Evolutionary conservation across 805 yeast species (phyloP).

Genomic region (Yamadazyma ubonensis): DNA sequence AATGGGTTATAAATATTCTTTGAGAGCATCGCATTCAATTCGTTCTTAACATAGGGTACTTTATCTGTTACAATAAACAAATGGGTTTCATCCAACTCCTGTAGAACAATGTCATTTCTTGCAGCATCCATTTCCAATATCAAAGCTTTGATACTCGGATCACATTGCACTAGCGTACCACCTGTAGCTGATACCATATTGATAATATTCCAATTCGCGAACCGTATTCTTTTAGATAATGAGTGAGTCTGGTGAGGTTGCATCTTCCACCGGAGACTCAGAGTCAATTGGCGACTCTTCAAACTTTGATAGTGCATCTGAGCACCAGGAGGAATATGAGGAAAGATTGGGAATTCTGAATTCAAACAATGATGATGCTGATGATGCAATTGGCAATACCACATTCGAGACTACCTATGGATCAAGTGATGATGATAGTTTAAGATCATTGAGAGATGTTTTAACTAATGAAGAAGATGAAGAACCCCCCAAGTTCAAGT

Average conservation of each 20-base stretch:
- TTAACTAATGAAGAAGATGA: constrained; percentile 40
- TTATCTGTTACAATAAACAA: constrained; percentile 74
- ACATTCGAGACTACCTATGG: constrained; percentile 18
- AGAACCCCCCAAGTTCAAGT: constrained; percentile 73
- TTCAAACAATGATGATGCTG: constrained; percentile 4
- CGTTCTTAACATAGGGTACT: constrained; percentile 72
- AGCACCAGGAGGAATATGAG: not conserved
- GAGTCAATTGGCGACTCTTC: constrained; percentile 6
- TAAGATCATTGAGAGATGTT: not conserved
- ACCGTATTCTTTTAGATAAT: not conserved
- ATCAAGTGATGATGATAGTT: constrained; percentile 9
- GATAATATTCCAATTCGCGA: constrained; percentile 2
- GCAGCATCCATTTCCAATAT: constrained; percentile 79
- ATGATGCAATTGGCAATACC: constrained; percentile 16
- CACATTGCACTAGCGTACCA: constrained; percentile 56
- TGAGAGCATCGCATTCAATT: constrained; percentile 71
- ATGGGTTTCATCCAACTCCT: constrained; percentile 91
- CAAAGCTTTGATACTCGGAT: constrained; percentile 88
- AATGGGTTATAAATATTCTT: constrained; percentile 83
- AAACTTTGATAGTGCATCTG: constrained; percentile 1
- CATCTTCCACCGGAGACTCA: not conserved
- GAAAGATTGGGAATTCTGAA: not conserved
- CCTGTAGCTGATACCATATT: constrained; percentile 44
- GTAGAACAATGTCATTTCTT: constrained; percentile 62
- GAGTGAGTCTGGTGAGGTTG: constrained; percentile 1